Base-by-base conservation (phyloP, 1,284 basidiomycete species). In the Cryptococcus jaspeensis region DNA sequence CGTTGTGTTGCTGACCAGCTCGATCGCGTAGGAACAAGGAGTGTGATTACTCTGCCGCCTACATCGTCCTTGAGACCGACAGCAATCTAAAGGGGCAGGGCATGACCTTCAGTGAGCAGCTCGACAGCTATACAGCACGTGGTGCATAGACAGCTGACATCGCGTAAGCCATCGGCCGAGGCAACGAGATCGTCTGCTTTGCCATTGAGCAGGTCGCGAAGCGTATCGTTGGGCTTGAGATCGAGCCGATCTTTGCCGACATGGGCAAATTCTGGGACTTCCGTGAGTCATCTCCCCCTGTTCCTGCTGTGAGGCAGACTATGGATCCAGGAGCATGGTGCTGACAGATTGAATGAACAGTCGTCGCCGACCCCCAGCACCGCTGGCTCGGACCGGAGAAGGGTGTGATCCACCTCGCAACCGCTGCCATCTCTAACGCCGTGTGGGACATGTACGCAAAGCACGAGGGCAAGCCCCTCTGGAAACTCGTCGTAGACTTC, bases 31-130 rank as follows among this genome's bases (percentile, higher is more conserved):
- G 88, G 90, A 94, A 95, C 78, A 90, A 89, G 41, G 89, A 90
- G 58, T 94, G 92, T 78, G 92, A 96, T 78, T 97, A 97, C 79
- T 92, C 90, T 1, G 90, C 92, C 0, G 93, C 93, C 2, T 96
- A 96, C 74, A 81, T 96, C 46, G 84, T 69, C 52, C 80, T 97
- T 55, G 80, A 84, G 66, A 93, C 92, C 5, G 69, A 74, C 50
- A 63, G 69, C 36, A 82, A 85, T 53, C 84, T 93, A 48, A 83
- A 86, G 52, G 92, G 92, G 35, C 86, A 91, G 68, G 92, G 93
- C 51, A 92, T 95, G 92, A 94, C 93, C 13, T 96, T 96, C 76
- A 95, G 75, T 76, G 54, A 61, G 74, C 69, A 36, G 9, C 18
- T 23, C 28, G n/a, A 28, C n/a, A n/a, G n/a, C n/a, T n/a, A n/a